Evolutionary conservation across 148 eudicot genomes (phyloP).

Genomic region (Vaccinium vitisidaea): DNA sequence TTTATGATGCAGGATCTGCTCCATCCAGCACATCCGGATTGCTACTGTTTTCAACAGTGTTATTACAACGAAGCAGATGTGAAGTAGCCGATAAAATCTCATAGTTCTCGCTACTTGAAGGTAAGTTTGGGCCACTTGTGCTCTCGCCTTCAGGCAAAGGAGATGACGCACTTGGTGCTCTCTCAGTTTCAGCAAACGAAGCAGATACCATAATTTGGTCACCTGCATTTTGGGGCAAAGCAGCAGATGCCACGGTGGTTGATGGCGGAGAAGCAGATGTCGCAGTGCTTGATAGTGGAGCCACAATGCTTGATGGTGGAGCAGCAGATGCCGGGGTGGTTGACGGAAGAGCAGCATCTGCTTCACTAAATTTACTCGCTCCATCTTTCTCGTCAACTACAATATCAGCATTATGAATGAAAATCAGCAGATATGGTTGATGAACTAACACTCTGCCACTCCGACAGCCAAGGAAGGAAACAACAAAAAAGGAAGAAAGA

Average conservation of each 20-base stretch:
- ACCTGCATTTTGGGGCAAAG: constrained; percentile 23
- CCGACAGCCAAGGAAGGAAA: background rate
- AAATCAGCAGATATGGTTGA: background rate
- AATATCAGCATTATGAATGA: constrained; percentile 7
- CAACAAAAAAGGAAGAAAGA: background rate
- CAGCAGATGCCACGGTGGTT: constrained; percentile 13
- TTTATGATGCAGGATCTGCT: constrained; percentile 9
- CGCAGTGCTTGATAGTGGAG: background rate
- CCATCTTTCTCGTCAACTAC: constrained; percentile 42
- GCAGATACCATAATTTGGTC: constrained; percentile 10
- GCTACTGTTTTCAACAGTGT: constrained; percentile 1
- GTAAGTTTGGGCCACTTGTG: background rate
- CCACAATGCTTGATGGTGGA: constrained; percentile 6
- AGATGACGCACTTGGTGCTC: background rate
- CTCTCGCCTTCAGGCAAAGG: constrained; percentile 9
- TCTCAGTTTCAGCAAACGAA: constrained; percentile 2
- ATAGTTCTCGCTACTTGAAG: constrained; percentile 14
- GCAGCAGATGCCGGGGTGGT: background rate
- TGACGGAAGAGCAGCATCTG: constrained; percentile 15
- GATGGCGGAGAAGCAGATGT: constrained; percentile 13
- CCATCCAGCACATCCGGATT: background rate
- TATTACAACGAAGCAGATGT: constrained; percentile 12
- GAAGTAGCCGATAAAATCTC: constrained; percentile 13
- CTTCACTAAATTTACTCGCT: constrained; percentile 21
- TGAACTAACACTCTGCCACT: background rate